phyloP scores from a whole-genome alignment of 352 stramenopile species.

The Phytophthora sansomeana region DNA sequence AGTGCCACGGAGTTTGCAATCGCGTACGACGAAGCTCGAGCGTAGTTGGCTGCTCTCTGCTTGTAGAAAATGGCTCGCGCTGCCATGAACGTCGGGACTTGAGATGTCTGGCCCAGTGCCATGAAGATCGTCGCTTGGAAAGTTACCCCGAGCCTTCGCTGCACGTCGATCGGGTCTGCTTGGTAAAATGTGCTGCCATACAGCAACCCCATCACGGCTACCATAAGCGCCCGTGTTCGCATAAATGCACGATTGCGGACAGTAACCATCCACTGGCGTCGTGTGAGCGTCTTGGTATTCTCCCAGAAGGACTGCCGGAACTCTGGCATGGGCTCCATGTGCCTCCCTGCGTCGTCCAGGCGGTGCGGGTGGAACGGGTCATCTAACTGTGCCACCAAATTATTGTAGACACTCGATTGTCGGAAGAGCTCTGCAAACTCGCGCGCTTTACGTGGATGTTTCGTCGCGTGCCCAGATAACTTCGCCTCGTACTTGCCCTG shows the following conservation, averaged over 20 bases:
- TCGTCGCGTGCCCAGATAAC: not conserved
- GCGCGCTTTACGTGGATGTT: constrained; percentile 27
- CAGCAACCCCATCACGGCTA: constrained; percentile 50
- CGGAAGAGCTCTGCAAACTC: constrained; percentile 46
- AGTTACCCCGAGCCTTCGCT: constrained; percentile 60
- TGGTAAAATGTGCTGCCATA: constrained; percentile 48
- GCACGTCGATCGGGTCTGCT: constrained; percentile 35
- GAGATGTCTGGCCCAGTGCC: constrained; percentile 64
- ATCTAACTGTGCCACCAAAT: constrained; percentile 27
- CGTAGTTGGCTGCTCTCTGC: constrained; percentile 59
- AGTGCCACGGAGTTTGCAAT: constrained; percentile 50
- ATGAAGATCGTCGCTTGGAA: constrained; percentile 78
- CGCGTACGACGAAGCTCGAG: constrained; percentile 73
- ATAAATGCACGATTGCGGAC: constrained; percentile 45
- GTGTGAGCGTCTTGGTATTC: constrained; percentile 37
- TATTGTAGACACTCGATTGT: constrained; percentile 21
- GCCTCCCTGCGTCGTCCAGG: constrained; percentile 19
- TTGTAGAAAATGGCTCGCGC: constrained; percentile 59
- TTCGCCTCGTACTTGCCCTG: constrained; percentile 42
- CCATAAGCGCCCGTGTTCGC: constrained; percentile 46
- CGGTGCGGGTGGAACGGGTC: constrained; percentile 21
- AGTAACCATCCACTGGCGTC: constrained; percentile 54
- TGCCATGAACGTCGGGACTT: constrained; percentile 44
- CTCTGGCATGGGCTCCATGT: constrained; percentile 41
- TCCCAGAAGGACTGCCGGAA: constrained; percentile 38